These are phyloP conservation scores for Ustilago bromivora DNA, from an alignment of 1,284 basidiomycete species.

Conservation along the genomic window DNA sequence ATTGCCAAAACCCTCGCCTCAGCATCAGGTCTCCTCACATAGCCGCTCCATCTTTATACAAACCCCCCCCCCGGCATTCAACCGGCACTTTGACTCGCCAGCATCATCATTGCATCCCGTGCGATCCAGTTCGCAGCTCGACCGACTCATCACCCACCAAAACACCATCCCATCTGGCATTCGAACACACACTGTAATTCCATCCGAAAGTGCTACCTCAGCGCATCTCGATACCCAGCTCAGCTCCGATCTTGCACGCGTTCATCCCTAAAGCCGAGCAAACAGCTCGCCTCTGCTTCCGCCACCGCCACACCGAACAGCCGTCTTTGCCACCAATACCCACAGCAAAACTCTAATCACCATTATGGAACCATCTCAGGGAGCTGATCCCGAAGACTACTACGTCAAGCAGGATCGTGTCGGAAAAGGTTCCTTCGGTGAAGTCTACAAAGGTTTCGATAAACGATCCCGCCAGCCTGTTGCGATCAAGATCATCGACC, in stretches of 20 bases:
- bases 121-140: too few relatives aligned
- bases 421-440: slow-evolving; percentile 68
- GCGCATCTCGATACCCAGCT: neutral
- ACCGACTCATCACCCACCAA: too few relatives aligned
- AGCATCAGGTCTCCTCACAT: too few relatives aligned
- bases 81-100: too few relatives aligned
- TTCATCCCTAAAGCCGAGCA: neutral
- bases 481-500: slow-evolving; percentile 94
- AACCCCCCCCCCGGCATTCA: neutral
- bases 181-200: neutral
- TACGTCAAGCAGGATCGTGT: slow-evolving; percentile 97
- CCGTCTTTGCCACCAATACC: too few relatives aligned
- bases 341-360: neutral
- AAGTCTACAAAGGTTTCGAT: slow-evolving; percentile 67
- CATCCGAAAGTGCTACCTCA: neutral
- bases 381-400: slow-evolving; percentile 62
- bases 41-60: slow-evolving; percentile 5
- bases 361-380: slow-evolving; percentile 56
- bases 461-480: slow-evolving; percentile 60
- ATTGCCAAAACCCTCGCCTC: too few relatives aligned
- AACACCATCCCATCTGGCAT: too few relatives aligned
- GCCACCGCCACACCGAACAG: neutral
- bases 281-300: neutral
- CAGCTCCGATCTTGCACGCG: slow-evolving; percentile 8
- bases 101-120: too few relatives aligned